These are phyloP conservation scores for Phialophora verrucosa DNA, from an alignment of 2,329 filamentous ascomycete species.

Conservation along the genomic window DNA sequence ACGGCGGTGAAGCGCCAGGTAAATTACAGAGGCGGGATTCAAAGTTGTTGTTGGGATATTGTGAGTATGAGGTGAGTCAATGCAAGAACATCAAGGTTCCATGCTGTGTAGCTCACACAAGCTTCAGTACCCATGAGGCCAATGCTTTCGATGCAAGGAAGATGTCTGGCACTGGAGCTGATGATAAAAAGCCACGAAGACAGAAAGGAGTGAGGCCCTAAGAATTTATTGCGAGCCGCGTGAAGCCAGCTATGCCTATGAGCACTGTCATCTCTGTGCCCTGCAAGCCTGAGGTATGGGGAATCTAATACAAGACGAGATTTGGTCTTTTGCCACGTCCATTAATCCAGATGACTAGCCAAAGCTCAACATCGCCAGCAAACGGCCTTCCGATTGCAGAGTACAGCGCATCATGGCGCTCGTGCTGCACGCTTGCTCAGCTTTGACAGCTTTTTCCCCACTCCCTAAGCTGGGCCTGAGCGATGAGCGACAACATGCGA, in stretches of 20 bases:
- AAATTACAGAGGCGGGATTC: neutral
- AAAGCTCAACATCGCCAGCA: neutral
- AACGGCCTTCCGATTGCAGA: neutral
- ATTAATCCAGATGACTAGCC: neutral
- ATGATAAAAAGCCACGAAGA: neutral
- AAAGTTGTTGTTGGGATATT: neutral
- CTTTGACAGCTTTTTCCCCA: neutral
- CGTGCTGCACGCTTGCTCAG: neutral
- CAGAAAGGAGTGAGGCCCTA: neutral
- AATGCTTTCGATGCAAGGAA: neutral
- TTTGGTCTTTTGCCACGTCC: neutral
- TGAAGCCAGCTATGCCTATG: neutral
- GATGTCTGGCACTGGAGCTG: neutral
- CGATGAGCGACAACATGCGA: neutral
- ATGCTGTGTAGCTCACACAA: neutral
- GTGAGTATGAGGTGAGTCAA: neutral
- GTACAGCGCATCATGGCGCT: neutral
- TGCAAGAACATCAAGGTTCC: neutral
- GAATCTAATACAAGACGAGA: neutral
- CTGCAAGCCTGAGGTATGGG: neutral
- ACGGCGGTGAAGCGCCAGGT: neutral
- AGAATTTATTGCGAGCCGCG: neutral
- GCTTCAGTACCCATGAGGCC: neutral
- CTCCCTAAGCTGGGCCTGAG: slow-evolving; percentile 1
- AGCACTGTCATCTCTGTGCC: neutral